Conservation (phyloP, 2,329 filamentous ascomycete genomes). For the Chalaropsis ovoidea region DNA sequence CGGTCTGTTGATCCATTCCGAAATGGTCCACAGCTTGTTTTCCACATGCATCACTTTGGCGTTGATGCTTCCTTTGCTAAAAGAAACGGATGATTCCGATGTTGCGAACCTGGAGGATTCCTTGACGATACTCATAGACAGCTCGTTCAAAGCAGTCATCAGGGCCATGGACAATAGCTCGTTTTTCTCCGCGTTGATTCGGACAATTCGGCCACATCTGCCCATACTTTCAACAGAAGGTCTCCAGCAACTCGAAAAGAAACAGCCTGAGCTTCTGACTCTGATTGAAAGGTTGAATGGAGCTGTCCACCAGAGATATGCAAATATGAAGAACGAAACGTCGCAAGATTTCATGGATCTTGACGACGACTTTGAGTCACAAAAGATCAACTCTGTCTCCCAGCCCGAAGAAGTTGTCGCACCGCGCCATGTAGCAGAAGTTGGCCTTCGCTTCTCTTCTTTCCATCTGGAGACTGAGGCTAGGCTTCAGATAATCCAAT, state of each 20-base stretch:
- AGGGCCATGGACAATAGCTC: conserved; percentile 38
- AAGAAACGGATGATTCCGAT: conserved; percentile 39
- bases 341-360: conserved; percentile 54
- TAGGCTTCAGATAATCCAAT: conserved; percentile 14
- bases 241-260: conserved; percentile 34
- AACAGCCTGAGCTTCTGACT: conserved; percentile 36
- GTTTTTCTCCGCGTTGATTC: conserved; percentile 41
- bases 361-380: conserved; percentile 54
- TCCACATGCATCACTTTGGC: conserved; percentile 40
- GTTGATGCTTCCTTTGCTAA: conserved; percentile 41
- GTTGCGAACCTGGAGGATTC: conserved; percentile 41
- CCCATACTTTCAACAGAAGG: conserved; percentile 36
- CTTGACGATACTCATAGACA: conserved; percentile 36
- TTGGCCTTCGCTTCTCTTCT: conserved; percentile 12
- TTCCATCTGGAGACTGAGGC: conserved; percentile 17
- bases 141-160: conserved; percentile 36
- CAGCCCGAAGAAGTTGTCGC: conserved; percentile 9
- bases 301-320: conserved; percentile 31
- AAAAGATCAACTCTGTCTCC: conserved; percentile 40
- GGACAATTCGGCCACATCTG: conserved; percentile 38
- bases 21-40: conserved; percentile 44
- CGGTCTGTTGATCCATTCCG: conserved; percentile 41
- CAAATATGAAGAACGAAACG: conserved; percentile 32
- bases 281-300: conserved; percentile 37
- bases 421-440: conserved; percentile 12